These are phyloP conservation scores for Vitis vinifera DNA, from an alignment of 164 flowering plant species.

Conservation along the genomic window ASM3070453v1 NC_081818.1:22163001-22163500, in stretches of 20 bases:
- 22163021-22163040: no score
- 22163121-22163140: no score
- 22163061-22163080: no score
- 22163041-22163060: no score
- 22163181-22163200: conserved; percentile 85
- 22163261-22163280: not conserved
- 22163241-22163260: conserved; percentile 58
- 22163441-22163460: conserved; percentile 51
- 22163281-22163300: not conserved
- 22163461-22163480: not conserved
- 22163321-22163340: not conserved
- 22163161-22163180: conserved; percentile 95
- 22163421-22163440: conserved; percentile 74
- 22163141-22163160: conserved; percentile 19
- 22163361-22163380: conserved; percentile 59
- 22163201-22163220: conserved; percentile 51
- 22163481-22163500: not conserved
- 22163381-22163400: conserved; percentile 44
- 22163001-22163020: no score
- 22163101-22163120: no score
- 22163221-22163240: conserved; percentile 72
- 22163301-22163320: not conserved
- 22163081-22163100: no score
- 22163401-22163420: conserved; percentile 51
- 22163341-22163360: conserved; percentile 80